These are phyloP conservation scores for Cadophora luteo-olivacea DNA, from an alignment of 2,329 filamentous ascomycete species.

Conservation along the genomic window DNA sequence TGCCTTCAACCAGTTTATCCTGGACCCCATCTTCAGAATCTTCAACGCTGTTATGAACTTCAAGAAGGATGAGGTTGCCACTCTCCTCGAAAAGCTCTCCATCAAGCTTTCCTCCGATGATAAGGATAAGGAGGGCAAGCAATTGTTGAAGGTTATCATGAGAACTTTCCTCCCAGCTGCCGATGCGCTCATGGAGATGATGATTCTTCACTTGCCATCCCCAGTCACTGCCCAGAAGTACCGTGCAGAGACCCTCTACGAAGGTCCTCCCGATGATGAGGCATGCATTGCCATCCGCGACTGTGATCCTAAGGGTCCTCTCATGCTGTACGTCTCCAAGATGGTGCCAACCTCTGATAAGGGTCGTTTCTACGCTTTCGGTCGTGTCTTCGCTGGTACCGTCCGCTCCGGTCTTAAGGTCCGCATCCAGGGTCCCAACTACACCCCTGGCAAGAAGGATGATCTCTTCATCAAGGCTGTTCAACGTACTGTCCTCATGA, in stretches of 20 bases:
- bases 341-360: constrained; percentile 99
- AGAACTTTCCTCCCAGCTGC: constrained; percentile 98
- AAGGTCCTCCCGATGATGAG: constrained; percentile 93
- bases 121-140: constrained; percentile 95
- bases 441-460: constrained; percentile 96
- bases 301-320: constrained; percentile 96
- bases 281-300: constrained; percentile 96
- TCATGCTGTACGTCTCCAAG: constrained; percentile 99
- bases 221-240: constrained; percentile 96
- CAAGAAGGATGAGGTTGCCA: constrained; percentile 90
- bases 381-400: constrained; percentile 99
- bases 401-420: constrained; percentile 98
- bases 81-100: constrained; percentile 88
- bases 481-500: constrained; percentile 99
- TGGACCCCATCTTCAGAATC: constrained; percentile 99
- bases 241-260: constrained; percentile 98
- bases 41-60: constrained; percentile 97
- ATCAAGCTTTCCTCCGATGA: constrained; percentile 90
- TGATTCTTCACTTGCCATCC: constrained; percentile 98
- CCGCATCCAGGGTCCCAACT: constrained; percentile 99
- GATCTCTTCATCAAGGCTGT: constrained; percentile 99
- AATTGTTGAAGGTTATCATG: constrained; percentile 97
- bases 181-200: constrained; percentile 99
- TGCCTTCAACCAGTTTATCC: constrained; percentile 99
- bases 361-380: constrained; percentile 99